Percentiles rank a stretch among this genome's conserved stretches.
These are phyloP conservation scores for Punica granatum DNA, from an alignment of 345 rosid species.

Conservation along the genomic window DNA sequence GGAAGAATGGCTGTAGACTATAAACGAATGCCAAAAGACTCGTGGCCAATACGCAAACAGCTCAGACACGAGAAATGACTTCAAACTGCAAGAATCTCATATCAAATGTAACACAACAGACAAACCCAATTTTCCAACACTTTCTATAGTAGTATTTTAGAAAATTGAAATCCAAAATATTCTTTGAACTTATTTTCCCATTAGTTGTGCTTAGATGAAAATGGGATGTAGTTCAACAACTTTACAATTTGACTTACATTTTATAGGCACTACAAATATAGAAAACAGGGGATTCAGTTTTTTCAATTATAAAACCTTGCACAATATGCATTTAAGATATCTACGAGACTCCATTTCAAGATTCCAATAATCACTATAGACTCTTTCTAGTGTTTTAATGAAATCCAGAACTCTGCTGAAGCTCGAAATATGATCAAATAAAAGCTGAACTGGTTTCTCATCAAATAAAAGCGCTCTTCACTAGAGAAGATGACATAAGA, in stretches of 20 bases:
- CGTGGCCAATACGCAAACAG: background rate
- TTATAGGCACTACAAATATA: background rate
- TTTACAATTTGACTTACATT: background rate
- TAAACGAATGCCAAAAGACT: background rate
- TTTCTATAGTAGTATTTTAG: background rate
- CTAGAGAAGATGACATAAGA: background rate
- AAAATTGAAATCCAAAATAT: background rate
- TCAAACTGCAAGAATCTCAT: background rate
- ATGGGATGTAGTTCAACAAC: too few relatives aligned
- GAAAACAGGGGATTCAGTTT: background rate
- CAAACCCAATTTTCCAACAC: background rate
- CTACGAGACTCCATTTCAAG: background rate
- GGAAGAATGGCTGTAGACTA: background rate
- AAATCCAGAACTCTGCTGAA: background rate
- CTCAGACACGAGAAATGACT: background rate
- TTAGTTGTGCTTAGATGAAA: too few relatives aligned
- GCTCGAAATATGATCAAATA: background rate
- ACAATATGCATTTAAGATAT: background rate
- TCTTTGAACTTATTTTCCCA: background rate
- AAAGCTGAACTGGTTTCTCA: background rate
- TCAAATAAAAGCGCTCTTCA: background rate
- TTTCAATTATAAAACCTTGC: background rate
- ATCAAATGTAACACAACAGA: background rate
- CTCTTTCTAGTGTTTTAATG: background rate
- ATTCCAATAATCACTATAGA: background rate